Conservation (phyloP, 2,329 filamentous ascomycete species). For the Balansia obtecta region DNA sequence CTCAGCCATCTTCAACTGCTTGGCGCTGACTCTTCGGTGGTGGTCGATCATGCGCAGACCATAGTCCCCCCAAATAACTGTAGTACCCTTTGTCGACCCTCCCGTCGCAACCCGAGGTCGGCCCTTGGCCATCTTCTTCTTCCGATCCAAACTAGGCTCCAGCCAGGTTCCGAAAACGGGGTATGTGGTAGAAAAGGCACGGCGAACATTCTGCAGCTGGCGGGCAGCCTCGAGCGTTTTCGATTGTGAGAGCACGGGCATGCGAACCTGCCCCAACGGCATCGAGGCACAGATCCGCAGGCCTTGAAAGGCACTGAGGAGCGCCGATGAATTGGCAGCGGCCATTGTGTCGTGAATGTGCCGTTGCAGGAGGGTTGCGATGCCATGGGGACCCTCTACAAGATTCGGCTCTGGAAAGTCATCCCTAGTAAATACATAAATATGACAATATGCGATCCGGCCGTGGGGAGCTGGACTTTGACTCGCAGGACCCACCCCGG, state of each 20-base stretch:
- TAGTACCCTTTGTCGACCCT: slow-evolving; percentile 84
- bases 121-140: slow-evolving; percentile 85
- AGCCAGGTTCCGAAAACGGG: slow-evolving; percentile 61
- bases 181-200: slow-evolving; percentile 62
- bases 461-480: slow-evolving; percentile 8
- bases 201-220: slow-evolving; percentile 38
- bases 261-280: slow-evolving; percentile 25
- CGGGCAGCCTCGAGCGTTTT: slow-evolving; percentile 17
- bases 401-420: slow-evolving; percentile 20
- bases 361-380: slow-evolving; percentile 5
- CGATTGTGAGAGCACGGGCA: slow-evolving; percentile 18
- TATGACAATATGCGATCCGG: background rate
- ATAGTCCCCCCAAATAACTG: slow-evolving; percentile 92
- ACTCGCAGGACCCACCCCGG: background rate
- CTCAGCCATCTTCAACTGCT: slow-evolving; percentile 79
- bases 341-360: slow-evolving; percentile 30
- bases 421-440: slow-evolving; percentile 5
- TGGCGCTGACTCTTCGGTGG: slow-evolving; percentile 77
- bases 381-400: background rate
- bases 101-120: slow-evolving; percentile 79
- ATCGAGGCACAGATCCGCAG: slow-evolving; percentile 32
- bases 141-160: slow-evolving; percentile 60
- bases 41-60: slow-evolving; percentile 89
- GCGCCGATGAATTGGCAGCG: slow-evolving; percentile 28
- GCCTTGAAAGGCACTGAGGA: slow-evolving; percentile 38